Conservation (phyloP, 2,329 filamentous ascomycete species). For the Onygenales sp. region DNA sequence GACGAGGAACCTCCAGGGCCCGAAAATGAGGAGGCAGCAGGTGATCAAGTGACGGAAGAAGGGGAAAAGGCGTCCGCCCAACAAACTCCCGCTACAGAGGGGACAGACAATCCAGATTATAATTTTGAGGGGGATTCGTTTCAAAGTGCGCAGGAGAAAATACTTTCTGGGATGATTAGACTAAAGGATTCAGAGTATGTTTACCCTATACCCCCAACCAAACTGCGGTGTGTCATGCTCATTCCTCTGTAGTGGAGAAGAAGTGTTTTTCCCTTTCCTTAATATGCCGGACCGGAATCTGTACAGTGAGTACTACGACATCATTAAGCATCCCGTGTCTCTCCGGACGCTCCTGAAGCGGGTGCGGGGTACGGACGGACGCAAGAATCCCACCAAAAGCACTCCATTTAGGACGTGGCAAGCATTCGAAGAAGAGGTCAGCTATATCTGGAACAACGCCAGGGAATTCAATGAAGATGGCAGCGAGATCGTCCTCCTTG, state of each 20-base stretch:
- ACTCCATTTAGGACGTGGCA: constrained; percentile 77
- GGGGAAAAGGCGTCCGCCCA: constrained; percentile 9
- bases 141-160: constrained; percentile 77
- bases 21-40: constrained; percentile 5
- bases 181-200: constrained; percentile 58
- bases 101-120: constrained; percentile 25
- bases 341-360: constrained; percentile 68
- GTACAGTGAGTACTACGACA: constrained; percentile 70
- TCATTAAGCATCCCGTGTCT: constrained; percentile 73
- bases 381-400: constrained; percentile 48
- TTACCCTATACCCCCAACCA: constrained; percentile 7
- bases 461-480: constrained; percentile 86
- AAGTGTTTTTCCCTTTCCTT: constrained; percentile 65
- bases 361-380: constrained; percentile 62
- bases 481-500: constrained; percentile 70
- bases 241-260: constrained; percentile 43
- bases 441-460: constrained; percentile 78
- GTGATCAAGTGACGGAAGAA: background rate
- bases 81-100: constrained; percentile 13
- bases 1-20: constrained; percentile 21
- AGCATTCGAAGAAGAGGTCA: constrained; percentile 68
- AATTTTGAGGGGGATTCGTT: constrained; percentile 66
- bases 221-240: constrained; percentile 12
- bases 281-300: constrained; percentile 65
- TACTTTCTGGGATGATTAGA: constrained; percentile 62